These are phyloP conservation scores for Syncephalastrum contaminatum DNA, from an alignment of 371 early-diverging fungal species.

Conservation along the genomic window DNA sequence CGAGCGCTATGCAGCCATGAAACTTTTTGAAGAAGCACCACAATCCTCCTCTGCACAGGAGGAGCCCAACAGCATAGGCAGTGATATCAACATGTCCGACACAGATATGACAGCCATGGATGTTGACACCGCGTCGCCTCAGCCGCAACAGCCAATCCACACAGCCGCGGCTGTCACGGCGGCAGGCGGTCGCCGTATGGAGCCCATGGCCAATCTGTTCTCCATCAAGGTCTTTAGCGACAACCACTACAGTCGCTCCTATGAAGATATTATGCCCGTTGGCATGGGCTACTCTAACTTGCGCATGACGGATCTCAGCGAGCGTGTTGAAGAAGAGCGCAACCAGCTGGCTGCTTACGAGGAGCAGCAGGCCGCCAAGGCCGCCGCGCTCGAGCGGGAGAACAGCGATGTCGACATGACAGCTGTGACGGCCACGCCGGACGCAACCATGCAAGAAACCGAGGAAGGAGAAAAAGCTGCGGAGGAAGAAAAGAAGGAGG, in stretches of 20 bases:
- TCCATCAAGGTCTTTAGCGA: slow-evolving; percentile 39
- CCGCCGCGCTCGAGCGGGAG: neutral
- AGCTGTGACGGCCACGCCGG: slow-evolving; percentile 20
- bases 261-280: slow-evolving; percentile 7
- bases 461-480: slow-evolving; percentile 8
- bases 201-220: slow-evolving; percentile 41
- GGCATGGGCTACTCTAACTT: neutral
- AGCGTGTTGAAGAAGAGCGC: slow-evolving; percentile 11
- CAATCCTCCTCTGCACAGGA: neutral
- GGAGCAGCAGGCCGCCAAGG: neutral
- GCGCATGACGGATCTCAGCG: slow-evolving; percentile 9
- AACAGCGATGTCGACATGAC: slow-evolving; percentile 3
- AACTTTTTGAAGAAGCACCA: slow-evolving; percentile 39
- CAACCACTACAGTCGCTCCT: neutral
- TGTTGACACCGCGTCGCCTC: slow-evolving; percentile 2
- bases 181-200: slow-evolving; percentile 35
- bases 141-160: slow-evolving; percentile 29
- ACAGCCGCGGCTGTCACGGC: slow-evolving; percentile 48
- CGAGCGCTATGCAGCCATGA: slow-evolving; percentile 37
- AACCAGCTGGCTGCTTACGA: slow-evolving; percentile 6
- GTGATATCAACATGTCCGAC: neutral
- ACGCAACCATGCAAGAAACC: slow-evolving; percentile 12
- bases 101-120: slow-evolving; percentile 7
- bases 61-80: neutral
- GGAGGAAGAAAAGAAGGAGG: slow-evolving; percentile 3